Conservation (phyloP, 116 monocot species). For the Trichopus zeylanicus region DNA sequence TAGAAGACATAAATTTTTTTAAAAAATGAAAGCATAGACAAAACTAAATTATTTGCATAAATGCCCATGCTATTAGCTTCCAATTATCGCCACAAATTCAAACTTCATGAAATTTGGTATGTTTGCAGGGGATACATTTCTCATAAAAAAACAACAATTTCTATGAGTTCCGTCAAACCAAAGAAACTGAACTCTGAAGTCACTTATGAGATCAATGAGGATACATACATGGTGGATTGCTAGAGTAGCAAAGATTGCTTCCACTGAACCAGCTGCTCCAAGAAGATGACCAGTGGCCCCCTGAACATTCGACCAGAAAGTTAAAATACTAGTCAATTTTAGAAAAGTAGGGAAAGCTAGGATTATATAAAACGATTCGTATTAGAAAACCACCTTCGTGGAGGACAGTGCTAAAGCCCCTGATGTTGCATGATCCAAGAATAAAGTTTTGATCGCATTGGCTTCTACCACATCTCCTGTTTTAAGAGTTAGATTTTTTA, state of each 20-base stretch:
- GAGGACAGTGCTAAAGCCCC: constrained; percentile 82
- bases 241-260: constrained; percentile 86
- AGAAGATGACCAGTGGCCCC: constrained; percentile 95
- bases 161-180: too few relatives aligned
- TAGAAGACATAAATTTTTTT: too few relatives aligned
- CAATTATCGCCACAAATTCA: too few relatives aligned
- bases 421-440: constrained; percentile 71
- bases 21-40: too few relatives aligned
- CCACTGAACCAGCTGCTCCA: constrained; percentile 94
- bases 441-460: constrained; percentile 75
- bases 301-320: constrained; percentile 22
- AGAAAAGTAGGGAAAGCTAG: not conserved
- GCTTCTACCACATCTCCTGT: constrained; percentile 87
- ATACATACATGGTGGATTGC: constrained; percentile 69
- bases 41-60: too few relatives aligned
- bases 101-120: too few relatives aligned
- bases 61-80: too few relatives aligned
- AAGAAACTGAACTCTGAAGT: too few relatives aligned
- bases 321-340: not conserved
- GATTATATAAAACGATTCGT: not conserved
- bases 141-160: too few relatives aligned
- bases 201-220: too few relatives aligned
- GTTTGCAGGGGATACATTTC: too few relatives aligned
- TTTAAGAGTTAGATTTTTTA: too few relatives aligned
- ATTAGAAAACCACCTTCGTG: constrained; percentile 57